Evolutionary conservation across 345 rosid species (phyloP).

Genomic region (Eutrema yunnanense): DNA sequence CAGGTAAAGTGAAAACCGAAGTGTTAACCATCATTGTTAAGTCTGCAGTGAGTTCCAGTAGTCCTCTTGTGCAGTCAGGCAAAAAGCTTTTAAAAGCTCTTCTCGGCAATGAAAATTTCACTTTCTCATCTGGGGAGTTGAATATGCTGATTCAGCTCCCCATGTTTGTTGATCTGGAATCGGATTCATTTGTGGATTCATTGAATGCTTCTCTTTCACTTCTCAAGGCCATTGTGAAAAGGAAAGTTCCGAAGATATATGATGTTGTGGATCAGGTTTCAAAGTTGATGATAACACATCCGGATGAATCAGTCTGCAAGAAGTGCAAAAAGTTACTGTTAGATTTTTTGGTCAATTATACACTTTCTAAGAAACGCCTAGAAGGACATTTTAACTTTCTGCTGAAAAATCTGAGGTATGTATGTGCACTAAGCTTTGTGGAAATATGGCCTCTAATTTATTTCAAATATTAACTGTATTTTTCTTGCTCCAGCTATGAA

Average conservation of each 20-base stretch:
- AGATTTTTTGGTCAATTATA: conserved; percentile 52
- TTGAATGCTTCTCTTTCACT: conserved; percentile 56
- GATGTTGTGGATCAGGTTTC: conserved; percentile 49
- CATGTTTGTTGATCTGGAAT: conserved; percentile 66
- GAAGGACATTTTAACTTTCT: conserved; percentile 49
- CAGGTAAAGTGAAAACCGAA: conserved; percentile 55
- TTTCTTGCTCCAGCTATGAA: conserved; percentile 47
- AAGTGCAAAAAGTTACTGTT: conserved; percentile 55
- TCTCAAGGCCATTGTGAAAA: conserved; percentile 55
- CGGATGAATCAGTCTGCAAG: conserved; percentile 54
- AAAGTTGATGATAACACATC: conserved; percentile 72
- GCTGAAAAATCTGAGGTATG: conserved; percentile 54
- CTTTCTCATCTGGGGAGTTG: conserved; percentile 54
- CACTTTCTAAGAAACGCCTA: conserved; percentile 41
- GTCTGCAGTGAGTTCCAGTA: conserved; percentile 41
- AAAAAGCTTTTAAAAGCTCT: conserved; percentile 63
- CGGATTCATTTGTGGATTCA: conserved; percentile 44
- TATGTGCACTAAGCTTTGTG: neutral
- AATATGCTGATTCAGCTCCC: conserved; percentile 54
- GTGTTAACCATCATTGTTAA: conserved; percentile 43
- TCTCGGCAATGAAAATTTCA: conserved; percentile 40
- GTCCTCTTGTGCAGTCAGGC: conserved; percentile 64
- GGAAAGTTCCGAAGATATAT: conserved; percentile 63
- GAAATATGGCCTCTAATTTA: neutral
- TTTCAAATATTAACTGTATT: neutral